Base-by-base conservation (phyloP, 805 yeast genomes). In the Saccharomyces paradoxus region DNA sequence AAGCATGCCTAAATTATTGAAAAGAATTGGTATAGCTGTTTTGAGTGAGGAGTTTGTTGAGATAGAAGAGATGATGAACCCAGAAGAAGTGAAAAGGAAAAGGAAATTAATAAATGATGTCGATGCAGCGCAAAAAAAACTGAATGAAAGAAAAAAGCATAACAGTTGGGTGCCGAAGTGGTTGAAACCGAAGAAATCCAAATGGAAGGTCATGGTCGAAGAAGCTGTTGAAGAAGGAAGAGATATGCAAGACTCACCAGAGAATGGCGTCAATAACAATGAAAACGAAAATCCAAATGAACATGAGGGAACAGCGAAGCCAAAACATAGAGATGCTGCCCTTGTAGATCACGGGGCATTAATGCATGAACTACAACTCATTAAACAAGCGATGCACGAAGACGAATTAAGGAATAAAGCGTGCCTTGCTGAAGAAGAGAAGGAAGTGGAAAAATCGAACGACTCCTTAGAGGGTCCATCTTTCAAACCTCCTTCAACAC, bases 11-110 rank as follows among this genome's bases (percentile, higher is more conserved):
- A 82, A 81, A 61, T 76, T 94, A 48, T 68, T 94, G 59, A 79
- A 80, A 58, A 71, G 73, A 51, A 62, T 88, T 46, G 91, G 87
- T 3, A 86, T 95, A 83, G 86, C 87, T 53, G 89, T 94, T 4
- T 68, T 90, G 46, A 81, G 86, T 58, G 99, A 94, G 56, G 96
- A 91, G 67, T 94, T 94, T 66, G 85, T 87, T 21, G 99, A 94
- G 70, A 91, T 94, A 60, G 97, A 91, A 67, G 97, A 92, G 65
- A 62, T 64, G 5, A 95, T 97, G 0, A 96, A 92, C 69, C 89
- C 96, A 2, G 96, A 89, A 60, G 83, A 85, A 63, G 79, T 82
- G 26, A 90, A 90, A 60, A 81, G 92, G 60, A 95, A 90, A 64
- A 77, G 97, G 56, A 83, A 88, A 64, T 75, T 94, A 63, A 78